Percentiles rank a stretch among this genome's conserved stretches.
Evolutionary conservation across 2,329 filamentous ascomycete species (phyloP).

Genomic region (Cadophora gregata): DNA sequence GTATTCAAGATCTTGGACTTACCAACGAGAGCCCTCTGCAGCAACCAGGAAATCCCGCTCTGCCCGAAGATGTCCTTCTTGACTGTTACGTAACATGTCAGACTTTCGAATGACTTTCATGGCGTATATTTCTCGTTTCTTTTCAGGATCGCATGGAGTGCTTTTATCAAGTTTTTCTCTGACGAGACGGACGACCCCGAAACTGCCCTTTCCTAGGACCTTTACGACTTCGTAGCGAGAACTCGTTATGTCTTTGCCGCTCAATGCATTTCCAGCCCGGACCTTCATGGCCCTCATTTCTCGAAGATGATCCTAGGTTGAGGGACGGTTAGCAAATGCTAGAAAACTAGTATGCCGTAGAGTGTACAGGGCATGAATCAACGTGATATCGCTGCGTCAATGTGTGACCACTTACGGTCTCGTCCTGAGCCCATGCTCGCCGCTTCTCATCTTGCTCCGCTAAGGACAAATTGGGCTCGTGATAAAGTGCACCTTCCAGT

Average conservation of each 20-base stretch:
- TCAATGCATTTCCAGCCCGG: conserved; percentile 50
- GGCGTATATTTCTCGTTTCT: conserved; percentile 73
- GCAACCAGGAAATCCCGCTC: conserved; percentile 92
- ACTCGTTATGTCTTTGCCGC: conserved; percentile 54
- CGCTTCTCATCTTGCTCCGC: conserved; percentile 61
- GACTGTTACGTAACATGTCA: conserved; percentile 86
- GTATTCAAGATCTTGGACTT: conserved; percentile 33
- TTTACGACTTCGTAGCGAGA: conserved; percentile 82
- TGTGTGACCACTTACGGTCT: conserved; percentile 54
- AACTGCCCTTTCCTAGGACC: conserved; percentile 89
- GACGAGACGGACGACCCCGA: conserved; percentile 89
- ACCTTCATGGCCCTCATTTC: conserved; percentile 74
- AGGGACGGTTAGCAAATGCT: neutral
- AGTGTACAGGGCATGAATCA: neutral
- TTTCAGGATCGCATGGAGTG: conserved; percentile 19
- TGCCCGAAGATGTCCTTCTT: conserved; percentile 90
- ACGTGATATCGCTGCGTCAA: no score
- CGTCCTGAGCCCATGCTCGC: conserved; percentile 66
- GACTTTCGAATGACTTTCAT: conserved; percentile 98
- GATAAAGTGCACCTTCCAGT: conserved; percentile 68
- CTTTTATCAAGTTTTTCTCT: conserved; percentile 58
- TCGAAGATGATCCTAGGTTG: conserved; percentile 65
- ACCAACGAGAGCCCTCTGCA: conserved; percentile 85
- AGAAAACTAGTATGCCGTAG: neutral
- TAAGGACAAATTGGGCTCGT: conserved; percentile 44